Base-by-base conservation (phyloP, 2,329 filamentous ascomycete species). In the Aspergillus novoparasiticus region DNA sequence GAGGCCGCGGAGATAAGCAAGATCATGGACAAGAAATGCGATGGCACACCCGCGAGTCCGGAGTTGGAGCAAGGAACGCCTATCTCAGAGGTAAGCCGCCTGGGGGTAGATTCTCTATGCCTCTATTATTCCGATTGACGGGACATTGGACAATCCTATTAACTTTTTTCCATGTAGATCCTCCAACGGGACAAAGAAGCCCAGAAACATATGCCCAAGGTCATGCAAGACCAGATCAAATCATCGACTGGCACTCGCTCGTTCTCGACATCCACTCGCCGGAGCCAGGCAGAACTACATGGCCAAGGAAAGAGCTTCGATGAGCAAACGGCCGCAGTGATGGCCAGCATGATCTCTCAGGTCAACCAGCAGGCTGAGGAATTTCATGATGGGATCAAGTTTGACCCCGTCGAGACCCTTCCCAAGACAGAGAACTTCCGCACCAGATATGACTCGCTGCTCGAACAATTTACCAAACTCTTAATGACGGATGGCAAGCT, bases 401-500 rank as follows among this genome's bases (percentile, higher is more conserved):
- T 93, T 73, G 87, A 87, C 4, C 81, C 92, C 66, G 93, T 93
- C 1, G 81, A 83, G 41, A 88, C 90, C 8, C 82, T 93, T 58
- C 86, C 89, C 11, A 84, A 85, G 61, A 81, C 84, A 32, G 79
- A 84, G 62, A 85, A 92, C 79, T 81, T 94, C 71, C 91, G 93
- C 78, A 84, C 92, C 75, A 88, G 95, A 72, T 96, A 98, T 75
- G 91, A 97, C 75, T 88, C 92, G 1, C 85, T 97, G 9, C 83
- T 98, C 55, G 84, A 90, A 68, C 95, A 97, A 81, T 85, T 98
- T 71, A 97, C 93, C 21, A 94, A 93, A 76, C 84, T 97, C 70
- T 80, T 99, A 67, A 99, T 98, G 94, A 84, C 85, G 71, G 87
- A 98, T 79, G 95, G 95, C 71, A 96, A 97, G 83, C 87, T 96